Base-by-base conservation (phyloP, 2,329 filamentous ascomycete species). In the Calonectria hawksworthii region DNA sequence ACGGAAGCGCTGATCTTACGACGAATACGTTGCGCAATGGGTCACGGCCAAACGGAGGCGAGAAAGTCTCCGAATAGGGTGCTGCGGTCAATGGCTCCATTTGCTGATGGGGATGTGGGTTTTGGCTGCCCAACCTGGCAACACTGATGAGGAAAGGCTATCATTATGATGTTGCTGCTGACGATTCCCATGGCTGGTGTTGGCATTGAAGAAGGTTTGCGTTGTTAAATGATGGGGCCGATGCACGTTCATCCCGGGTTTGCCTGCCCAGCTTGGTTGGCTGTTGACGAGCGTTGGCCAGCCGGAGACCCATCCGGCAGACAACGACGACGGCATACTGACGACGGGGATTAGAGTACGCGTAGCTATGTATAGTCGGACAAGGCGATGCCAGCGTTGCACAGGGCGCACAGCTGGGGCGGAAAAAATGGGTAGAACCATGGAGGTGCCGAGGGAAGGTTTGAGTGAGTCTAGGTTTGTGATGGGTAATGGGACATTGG, bases 1-100 rank as follows among this genome's bases (percentile, higher is more conserved):
- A 50, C 63, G 64, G 70, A 70, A 51, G 76, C 70, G 79, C 75
- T 74, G 76, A 80, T 80, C 77, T 80, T 78, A 78, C 76, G 75
- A 77, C 72, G 56, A 73, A 63, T 70, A 72, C 64, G 51, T 66
- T 67, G 70, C 70, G 66, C 72, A 74, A 67, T 70, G 76, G 61
- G 77, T 73, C 75, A 75, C 70, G 72, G 52, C 59, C 36, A 64
- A 69, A 74, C 44, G 73, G 71, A 50, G 69, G 71, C 56, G 44
- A 52, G 74, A 76, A 72, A 75, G 70, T 75, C 74, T 74, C 69
- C 65, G 75, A 70, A 70, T 61, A 69, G 70, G 54, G 61, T 74
- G 72, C 34, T 66, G 61, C 51, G 61, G 59, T 11, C 28, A 51
- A 44, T 26, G 67, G 66, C 50, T 73, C 67, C 67, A 70, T 74